A percentile compares a stretch with the other conserved stretches of the same genome.
phyloP scores from a whole-genome alignment of 2,329 filamentous ascomycete species.

The Alternaria conjuncta region DNA sequence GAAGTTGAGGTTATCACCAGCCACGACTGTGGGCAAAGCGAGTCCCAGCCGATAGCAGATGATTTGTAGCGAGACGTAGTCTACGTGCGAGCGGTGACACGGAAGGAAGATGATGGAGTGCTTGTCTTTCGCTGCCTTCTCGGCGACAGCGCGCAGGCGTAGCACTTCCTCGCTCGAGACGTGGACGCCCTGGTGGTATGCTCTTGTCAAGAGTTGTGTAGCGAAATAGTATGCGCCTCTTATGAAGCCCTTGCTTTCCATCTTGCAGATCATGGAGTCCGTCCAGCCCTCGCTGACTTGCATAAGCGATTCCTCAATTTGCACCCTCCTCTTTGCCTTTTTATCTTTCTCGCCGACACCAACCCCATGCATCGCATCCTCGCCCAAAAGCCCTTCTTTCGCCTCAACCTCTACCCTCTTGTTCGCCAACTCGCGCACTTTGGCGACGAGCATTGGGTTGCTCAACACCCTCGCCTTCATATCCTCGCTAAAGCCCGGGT shows the following conservation, averaged over 20 bases:
- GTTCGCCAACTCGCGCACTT: slow-evolving; percentile 78
- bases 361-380: slow-evolving; percentile 52
- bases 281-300: slow-evolving; percentile 87
- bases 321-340: slow-evolving; percentile 67
- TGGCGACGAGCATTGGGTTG: slow-evolving; percentile 74
- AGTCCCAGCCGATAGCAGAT: slow-evolving; percentile 95
- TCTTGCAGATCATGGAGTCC: slow-evolving; percentile 98
- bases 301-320: slow-evolving; percentile 74
- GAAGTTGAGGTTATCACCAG: slow-evolving; percentile 96
- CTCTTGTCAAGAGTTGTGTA: slow-evolving; percentile 87
- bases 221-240: slow-evolving; percentile 86
- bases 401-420: slow-evolving; percentile 78
- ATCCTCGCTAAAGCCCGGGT: slow-evolving; percentile 86
- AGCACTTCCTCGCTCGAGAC: slow-evolving; percentile 94
- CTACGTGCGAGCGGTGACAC: slow-evolving; percentile 92
- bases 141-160: slow-evolving; percentile 79
- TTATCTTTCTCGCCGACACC: slow-evolving; percentile 60
- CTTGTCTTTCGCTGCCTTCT: slow-evolving; percentile 81
- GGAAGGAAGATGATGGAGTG: slow-evolving; percentile 96
- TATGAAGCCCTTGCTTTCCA: slow-evolving; percentile 94
- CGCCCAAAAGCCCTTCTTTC: slow-evolving; percentile 69
- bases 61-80: slow-evolving; percentile 92
- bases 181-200: slow-evolving; percentile 97
- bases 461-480: slow-evolving; percentile 82
- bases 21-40: slow-evolving; percentile 87